Evolutionary conservation across 2,329 filamentous ascomycete species (phyloP), one percentile per base, ranked within the genome.

Genomic region (Pseudogymnoascus sp.): DNA sequence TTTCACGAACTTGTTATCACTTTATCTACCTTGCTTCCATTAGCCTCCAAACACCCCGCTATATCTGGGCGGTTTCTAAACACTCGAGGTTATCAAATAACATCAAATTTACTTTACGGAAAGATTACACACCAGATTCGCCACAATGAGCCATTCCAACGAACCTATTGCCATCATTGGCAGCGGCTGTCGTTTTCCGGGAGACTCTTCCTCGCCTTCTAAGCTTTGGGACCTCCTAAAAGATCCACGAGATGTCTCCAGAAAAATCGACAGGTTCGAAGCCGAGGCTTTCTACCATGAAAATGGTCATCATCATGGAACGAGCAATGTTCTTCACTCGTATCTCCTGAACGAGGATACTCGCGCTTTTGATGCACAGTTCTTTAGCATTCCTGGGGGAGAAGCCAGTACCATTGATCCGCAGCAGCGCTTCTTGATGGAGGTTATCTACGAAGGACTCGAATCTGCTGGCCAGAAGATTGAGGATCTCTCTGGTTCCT

Each of bases 371-470:
- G 69, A 71, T 62, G 60, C 68, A 7, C 56, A 60, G 2, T 74
- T 74, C 61, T 74, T 74, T 63, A 64, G 65, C n/a, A 70, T 73
- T 31, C 66, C 65, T 7, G 65, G 66, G 18, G 37, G 46, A 11
- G 71, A 74, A 61, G 70, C 70, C 11, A 64, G 69, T 34, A 60
- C 62, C 7, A 69, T 73, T 63, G 72, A 73, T 49, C 72, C 72
- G 4, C 71, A 72, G 60, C 70, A 71, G 49, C 63, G 71, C 3
- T 46, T 72, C 31, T 64, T 69, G 16, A 65, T 71, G 3, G 69
- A 74, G 56, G 68, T 68, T 14, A 67, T 69, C 23, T 72, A 69
- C 38, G 71, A 73, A 56, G 67, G 68, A 8, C 63, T 73, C 42
- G 70, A 72, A 61, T 62, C 65, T 43, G 67, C 68, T 21, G 71